These are phyloP conservation scores for Corylus heterophylla DNA, from an alignment of 306 rosid species.

Conservation along the genomic window DNA sequence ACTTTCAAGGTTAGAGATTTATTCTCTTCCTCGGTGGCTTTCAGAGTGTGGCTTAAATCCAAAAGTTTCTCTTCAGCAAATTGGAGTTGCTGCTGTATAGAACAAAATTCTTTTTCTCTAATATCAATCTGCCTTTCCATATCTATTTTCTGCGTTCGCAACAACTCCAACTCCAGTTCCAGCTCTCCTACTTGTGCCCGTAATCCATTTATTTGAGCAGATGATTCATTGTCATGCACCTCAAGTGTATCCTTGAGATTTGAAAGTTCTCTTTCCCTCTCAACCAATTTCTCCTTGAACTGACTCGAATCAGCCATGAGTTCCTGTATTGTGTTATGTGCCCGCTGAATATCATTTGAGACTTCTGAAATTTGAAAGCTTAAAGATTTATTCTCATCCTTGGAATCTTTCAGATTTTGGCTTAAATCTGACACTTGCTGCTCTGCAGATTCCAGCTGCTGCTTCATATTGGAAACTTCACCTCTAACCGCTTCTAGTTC, in stretches of 20 bases:
- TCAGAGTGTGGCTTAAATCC: conserved; percentile 41
- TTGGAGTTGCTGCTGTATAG: conserved; percentile 52
- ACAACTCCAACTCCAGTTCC: conserved; percentile 51
- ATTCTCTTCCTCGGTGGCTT: conserved; percentile 66
- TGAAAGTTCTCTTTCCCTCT: conserved; percentile 53
- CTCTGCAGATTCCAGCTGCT: conserved; percentile 53
- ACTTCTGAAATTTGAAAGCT: conserved; percentile 51
- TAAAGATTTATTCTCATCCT: conserved; percentile 65
- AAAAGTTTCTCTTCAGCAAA: conserved; percentile 48
- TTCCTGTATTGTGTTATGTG: conserved; percentile 49
- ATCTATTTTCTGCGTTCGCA: conserved; percentile 46
- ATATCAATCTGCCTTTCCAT: conserved; percentile 46
- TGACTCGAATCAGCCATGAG: conserved; percentile 44
- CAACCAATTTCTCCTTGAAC: conserved; percentile 51
- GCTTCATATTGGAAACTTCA: conserved; percentile 52
- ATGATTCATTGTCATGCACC: conserved; percentile 43
- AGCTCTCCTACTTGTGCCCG: conserved; percentile 43
- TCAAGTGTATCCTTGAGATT: conserved; percentile 57
- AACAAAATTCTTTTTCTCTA: conserved; percentile 40
- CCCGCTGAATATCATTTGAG: conserved; percentile 53
- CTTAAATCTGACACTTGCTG: conserved; percentile 45
- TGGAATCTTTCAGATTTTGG: conserved; percentile 42
- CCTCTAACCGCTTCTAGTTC: conserved; percentile 53
- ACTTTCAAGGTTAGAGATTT: conserved; percentile 51
- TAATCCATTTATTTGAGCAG: conserved; percentile 41